A percentile compares a stretch with the other conserved stretches of the same genome.
These are phyloP conservation scores for Boletus edulis DNA, from an alignment of 768 basidiomycete species.

Conservation along the genomic window DNA sequence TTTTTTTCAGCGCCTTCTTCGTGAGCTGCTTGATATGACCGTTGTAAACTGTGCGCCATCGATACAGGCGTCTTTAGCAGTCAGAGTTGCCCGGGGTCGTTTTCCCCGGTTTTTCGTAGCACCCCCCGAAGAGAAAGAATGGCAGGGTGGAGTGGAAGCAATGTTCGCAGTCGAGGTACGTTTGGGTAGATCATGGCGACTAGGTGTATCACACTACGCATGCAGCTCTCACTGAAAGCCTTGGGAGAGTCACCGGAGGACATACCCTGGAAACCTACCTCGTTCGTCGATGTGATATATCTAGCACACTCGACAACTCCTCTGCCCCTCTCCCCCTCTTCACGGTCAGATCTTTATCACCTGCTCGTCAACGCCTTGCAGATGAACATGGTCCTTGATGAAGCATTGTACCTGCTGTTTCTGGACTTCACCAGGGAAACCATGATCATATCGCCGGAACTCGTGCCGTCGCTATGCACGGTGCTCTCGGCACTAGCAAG, in stretches of 20 bases:
- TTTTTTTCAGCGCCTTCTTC: conserved; percentile 26
- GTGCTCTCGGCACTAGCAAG: conserved; percentile 57
- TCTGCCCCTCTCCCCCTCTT: conserved; percentile 9
- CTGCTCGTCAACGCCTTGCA: conserved; percentile 51
- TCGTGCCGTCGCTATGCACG: conserved; percentile 46
- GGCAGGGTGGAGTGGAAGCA: conserved; percentile 40
- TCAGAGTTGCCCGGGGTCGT: conserved; percentile 41
- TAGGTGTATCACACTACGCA: neutral
- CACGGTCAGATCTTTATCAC: conserved; percentile 34
- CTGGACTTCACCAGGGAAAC: conserved; percentile 9
- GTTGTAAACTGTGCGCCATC: conserved; percentile 35
- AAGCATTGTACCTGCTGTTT: conserved; percentile 57
- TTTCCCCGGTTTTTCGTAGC: conserved; percentile 45
- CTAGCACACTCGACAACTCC: conserved; percentile 20
- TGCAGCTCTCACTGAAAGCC: conserved; percentile 31
- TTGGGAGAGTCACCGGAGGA: conserved; percentile 25
- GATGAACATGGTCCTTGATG: conserved; percentile 53
- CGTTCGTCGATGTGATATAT: conserved; percentile 29
- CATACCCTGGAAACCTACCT: conserved; percentile 17
- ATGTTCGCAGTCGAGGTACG: conserved; percentile 42
- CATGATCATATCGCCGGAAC: conserved; percentile 39
- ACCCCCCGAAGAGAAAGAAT: conserved; percentile 31
- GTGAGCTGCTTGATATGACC: conserved; percentile 35
- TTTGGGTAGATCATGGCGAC: neutral
- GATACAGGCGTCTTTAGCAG: conserved; percentile 44